Base-by-base conservation (phyloP, 2,329 filamentous ascomycete species). In the Didymella keratinophila region DNA sequence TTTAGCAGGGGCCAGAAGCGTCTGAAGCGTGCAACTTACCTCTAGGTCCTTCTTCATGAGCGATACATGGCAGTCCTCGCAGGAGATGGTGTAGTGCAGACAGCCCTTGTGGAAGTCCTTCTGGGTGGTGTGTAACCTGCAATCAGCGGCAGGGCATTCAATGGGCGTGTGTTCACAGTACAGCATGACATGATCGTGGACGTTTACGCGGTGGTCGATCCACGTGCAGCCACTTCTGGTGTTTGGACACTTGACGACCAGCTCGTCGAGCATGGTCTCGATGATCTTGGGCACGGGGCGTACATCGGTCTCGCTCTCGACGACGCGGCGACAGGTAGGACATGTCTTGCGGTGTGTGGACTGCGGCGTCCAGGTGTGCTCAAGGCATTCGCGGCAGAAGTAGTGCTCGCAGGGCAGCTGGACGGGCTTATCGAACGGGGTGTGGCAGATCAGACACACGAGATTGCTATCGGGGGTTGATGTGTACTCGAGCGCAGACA, bases 391-490 rank as follows among this genome's bases (percentile, higher is more conserved):
- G 52, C 80, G 78, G 74, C 86, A 89, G 76, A 89, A 89, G 62
- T 85, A 83, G 75, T 89, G 86, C 62, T 88, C 85, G 74, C 86
- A 89, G 63, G 83, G 79, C 46, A 86, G 76, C 64, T 84, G 73
- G 43, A 87, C 80, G 1, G 86, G 86, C 51, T 82, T 77, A 53
- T 87, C 81, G 66, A 88, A 87, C 8, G 86, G 84, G 60, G 83
- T 85, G 68, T 86, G 85, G 72, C 86, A 89, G 63, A 89, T 88
- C 16, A 86, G 81, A 69, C 86, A 89, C 78, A 86, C 83, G 49
- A 89, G 79, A 68, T 88, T 87, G 60, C 80, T 80, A 70, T 88
- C 85, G 69, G 83, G 84, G 27, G 76, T 71, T 49, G 79, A 76
- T 56, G 86, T 80, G 75, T 86, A 86, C 58, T 88, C 86, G 64